These are phyloP conservation scores for Xerocomus spinulosus DNA, from an alignment of 768 basidiomycete species.

Conservation along the genomic window DNA sequence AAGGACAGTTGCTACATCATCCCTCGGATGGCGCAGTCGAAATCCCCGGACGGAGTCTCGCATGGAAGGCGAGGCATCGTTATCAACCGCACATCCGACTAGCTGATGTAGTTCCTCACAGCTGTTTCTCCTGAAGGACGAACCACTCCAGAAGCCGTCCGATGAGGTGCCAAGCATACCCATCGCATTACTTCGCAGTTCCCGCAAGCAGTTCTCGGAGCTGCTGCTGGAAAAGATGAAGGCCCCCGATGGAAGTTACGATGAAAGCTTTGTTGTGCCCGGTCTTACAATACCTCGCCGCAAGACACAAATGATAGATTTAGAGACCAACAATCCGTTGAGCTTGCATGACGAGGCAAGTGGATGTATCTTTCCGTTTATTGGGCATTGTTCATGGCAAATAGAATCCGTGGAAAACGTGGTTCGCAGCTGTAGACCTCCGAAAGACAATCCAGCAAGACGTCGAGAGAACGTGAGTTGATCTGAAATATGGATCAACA, in stretches of 20 bases:
- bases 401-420: slow-evolving; percentile 93
- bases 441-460: slow-evolving; percentile 89
- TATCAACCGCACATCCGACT: slow-evolving; percentile 8
- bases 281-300: slow-evolving; percentile 39
- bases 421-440: slow-evolving; percentile 87
- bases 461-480: slow-evolving; percentile 86
- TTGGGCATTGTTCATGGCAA: neutral
- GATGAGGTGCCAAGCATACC: slow-evolving; percentile 34
- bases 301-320: slow-evolving; percentile 36
- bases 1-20: slow-evolving; percentile 55
- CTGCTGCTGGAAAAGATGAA: slow-evolving; percentile 66
- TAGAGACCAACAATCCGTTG: slow-evolving; percentile 76
- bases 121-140: slow-evolving; percentile 65
- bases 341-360: slow-evolving; percentile 72
- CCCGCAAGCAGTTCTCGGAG: slow-evolving; percentile 53
- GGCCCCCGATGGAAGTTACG: slow-evolving; percentile 84
- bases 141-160: slow-evolving; percentile 56
- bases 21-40: slow-evolving; percentile 39
- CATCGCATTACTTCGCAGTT: slow-evolving; percentile 40
- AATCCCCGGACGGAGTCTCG: slow-evolving; percentile 71
- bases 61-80: slow-evolving; percentile 65
- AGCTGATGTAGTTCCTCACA: slow-evolving; percentile 31
- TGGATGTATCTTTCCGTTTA: neutral
- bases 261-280: slow-evolving; percentile 58
- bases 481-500: slow-evolving; percentile 2